A percentile compares a stretch with the other conserved stretches of the same genome.
Conservation (phyloP, 2,329 filamentous ascomycete species). For the Podosphaera fusca region DNA sequence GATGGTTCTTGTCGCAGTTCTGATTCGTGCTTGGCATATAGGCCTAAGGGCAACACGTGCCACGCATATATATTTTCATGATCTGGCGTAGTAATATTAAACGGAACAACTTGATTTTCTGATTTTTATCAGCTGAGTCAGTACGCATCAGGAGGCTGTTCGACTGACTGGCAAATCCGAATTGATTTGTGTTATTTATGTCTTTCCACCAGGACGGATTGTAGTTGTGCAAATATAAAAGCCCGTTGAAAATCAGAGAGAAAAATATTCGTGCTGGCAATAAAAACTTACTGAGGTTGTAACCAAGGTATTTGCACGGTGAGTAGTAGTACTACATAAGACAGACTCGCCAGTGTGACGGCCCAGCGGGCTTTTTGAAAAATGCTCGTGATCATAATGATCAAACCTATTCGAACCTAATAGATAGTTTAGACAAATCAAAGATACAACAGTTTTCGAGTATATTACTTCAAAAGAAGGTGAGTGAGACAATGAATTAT, state of each 20-base stretch:
- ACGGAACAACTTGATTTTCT: slow-evolving; percentile 79
- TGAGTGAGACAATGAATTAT: no score
- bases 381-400: slow-evolving; percentile 9
- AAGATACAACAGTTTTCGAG: not conserved
- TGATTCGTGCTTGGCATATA: slow-evolving; percentile 51
- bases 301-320: slow-evolving; percentile 44
- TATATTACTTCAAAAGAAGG: not conserved
- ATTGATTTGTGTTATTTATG: slow-evolving; percentile 52
- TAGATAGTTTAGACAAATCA: not conserved
- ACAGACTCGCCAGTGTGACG: slow-evolving; percentile 32
- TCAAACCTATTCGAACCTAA: no score
- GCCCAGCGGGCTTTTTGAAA: slow-evolving; percentile 25
- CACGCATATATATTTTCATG: slow-evolving; percentile 63
- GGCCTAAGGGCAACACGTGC: slow-evolving; percentile 64
- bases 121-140: slow-evolving; percentile 1
- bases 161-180: slow-evolving; percentile 59
- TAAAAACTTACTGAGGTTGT: slow-evolving; percentile 49
- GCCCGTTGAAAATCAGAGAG: slow-evolving; percentile 24
- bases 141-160: not conserved
- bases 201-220: slow-evolving; percentile 51
- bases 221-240: slow-evolving; percentile 58
- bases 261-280: not conserved
- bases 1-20: slow-evolving; percentile 28
- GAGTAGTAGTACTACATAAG: slow-evolving; percentile 45
- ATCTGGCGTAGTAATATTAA: slow-evolving; percentile 52